Evolutionary conservation across 148 eudicot species (phyloP), one percentile per base, ranked within the genome.

Genomic region (Simmondsia chinensis): DNA sequence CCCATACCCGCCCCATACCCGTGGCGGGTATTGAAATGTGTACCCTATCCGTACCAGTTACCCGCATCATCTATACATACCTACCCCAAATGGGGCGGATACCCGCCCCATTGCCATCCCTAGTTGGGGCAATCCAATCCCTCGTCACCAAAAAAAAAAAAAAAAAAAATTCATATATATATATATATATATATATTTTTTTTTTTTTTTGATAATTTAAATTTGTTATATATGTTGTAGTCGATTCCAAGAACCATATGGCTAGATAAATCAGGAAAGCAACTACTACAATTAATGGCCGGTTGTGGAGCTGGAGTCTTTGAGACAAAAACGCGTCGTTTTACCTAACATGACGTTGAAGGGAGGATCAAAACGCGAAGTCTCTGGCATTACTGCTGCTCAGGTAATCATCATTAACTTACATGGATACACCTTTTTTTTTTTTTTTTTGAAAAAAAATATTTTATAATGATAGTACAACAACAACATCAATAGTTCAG

Each of bases 261-360:
- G 55, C 66, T 71, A 19, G 70, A 69, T 40, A 45, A 65, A 46
- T 42, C 43, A 20, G 66, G 74, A 7, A 70, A 56, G 32, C 76
- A 77, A 21, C 46, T 78, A 24, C 48, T 70, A 33, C 73, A 60
- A n/a, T n/a, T n/a, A n/a, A 20, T 74, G 85, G 85, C 80, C 85
- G 6, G 17, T 78, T 6, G 17, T 48, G 22, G 85, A 78, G 61
- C 20, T 74, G 3, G 72, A 78, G 29, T 53, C 39, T 3, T 52
- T 78, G 16, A 33, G 74, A 4, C 48, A 18, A 11, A 45, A 47
- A 28, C 39, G 32, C 46, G 68, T 64, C 6, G 22, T 17, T 6
- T 20, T 68, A 15, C 19, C 34, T 32, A 44, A 64, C 9, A 70
- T 43, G 52, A 48, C 44, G 25, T 33, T 68, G 13, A 19, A 48